Evolutionary conservation across 2,329 filamentous ascomycete species (phyloP).

Genomic region (Coniella vitis): DNA sequence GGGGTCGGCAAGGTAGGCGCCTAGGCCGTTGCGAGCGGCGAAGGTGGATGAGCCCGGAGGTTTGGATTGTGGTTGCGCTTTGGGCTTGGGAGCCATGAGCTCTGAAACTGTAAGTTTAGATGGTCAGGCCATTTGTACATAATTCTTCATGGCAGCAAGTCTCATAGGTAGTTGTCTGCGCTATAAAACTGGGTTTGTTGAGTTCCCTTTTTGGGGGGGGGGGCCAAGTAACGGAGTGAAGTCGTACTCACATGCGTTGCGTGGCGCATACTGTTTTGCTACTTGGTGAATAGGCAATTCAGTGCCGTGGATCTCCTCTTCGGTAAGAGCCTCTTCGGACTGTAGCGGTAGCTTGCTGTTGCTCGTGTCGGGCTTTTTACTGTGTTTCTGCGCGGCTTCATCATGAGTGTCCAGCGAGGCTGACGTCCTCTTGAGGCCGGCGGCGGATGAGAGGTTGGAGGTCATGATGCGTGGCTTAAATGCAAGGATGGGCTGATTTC

Average conservation of each 20-base stretch:
- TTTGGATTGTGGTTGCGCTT: conserved; percentile 23
- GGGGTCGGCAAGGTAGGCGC: conserved; percentile 59
- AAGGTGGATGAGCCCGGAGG: conserved; percentile 26
- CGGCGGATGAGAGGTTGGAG: no score
- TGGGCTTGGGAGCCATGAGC: conserved; percentile 46
- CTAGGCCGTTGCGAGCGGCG: conserved; percentile 52
- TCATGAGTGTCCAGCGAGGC: background rate
- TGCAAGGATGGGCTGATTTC: no score
- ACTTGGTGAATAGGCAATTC: conserved; percentile 23
- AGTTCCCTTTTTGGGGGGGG: no score
- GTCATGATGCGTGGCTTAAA: no score
- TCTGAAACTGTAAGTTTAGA: conserved; percentile 36
- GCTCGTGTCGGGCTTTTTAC: conserved; percentile 4
- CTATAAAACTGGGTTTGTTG: no score
- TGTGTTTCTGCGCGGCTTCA: background rate
- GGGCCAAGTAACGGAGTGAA: background rate
- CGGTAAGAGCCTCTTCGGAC: conserved; percentile 32
- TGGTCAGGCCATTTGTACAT: conserved; percentile 12
- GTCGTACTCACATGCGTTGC: conserved; percentile 34
- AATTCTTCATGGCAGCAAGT: no score
- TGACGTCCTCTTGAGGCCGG: conserved; percentile 1
- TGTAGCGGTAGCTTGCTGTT: conserved; percentile 11
- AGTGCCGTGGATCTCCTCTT: conserved; percentile 32
- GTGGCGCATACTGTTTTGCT: conserved; percentile 21
- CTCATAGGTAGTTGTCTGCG: background rate